Evolutionary conservation across 148 eudicot genomes (phyloP), one percentile per base, ranked within the genome.

Genomic region (Rheum nobile): DNA sequence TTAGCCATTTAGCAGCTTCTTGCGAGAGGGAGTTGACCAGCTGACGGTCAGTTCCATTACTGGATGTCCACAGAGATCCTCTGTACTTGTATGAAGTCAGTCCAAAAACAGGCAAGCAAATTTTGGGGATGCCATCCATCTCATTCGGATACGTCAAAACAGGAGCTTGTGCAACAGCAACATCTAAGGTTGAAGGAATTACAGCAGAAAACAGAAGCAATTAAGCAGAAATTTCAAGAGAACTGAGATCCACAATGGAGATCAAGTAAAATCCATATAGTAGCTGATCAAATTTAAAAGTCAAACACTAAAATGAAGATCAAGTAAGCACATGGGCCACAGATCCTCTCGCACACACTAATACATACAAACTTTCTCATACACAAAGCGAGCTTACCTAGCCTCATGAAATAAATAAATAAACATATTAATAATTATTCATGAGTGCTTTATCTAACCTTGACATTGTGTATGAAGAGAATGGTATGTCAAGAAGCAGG

Each of bases 401-500:
- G n/a, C n/a, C n/a, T n/a, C n/a, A n/a, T n/a, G n/a, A n/a, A n/a
- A n/a, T n/a, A n/a, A n/a, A n/a, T n/a, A n/a, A n/a, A n/a, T n/a
- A n/a, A n/a, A n/a, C n/a, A n/a, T n/a, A 14, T 14, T 22, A 43
- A 44, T 47, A 73, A n/a, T 13, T 3, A 8, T 35, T 28, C 8
- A 21, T 4, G 13, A 34, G 34, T 32, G 26, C 61, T 17, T 13
- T n/a, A 72, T 44, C 55, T 80, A 89, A 50, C 98, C 98, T 86
- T 85, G 77, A 54, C 78, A 43, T 19, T 91, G 88, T 67, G 97
- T 89, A 77, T 78, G 72, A 31, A 94, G 88, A 71, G 75, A 84
- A 79, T 94, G 98, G 72, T 82, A 94, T 67, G 98, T 91, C 77
- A 94, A 79, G 80, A 94, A 94, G 82, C 96, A 91, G 75, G 98